Evolutionary conservation across 176 grass and related monocot genomes (phyloP), one percentile per base, ranked within the genome.

Genomic region (Otatea glauca): DNA sequence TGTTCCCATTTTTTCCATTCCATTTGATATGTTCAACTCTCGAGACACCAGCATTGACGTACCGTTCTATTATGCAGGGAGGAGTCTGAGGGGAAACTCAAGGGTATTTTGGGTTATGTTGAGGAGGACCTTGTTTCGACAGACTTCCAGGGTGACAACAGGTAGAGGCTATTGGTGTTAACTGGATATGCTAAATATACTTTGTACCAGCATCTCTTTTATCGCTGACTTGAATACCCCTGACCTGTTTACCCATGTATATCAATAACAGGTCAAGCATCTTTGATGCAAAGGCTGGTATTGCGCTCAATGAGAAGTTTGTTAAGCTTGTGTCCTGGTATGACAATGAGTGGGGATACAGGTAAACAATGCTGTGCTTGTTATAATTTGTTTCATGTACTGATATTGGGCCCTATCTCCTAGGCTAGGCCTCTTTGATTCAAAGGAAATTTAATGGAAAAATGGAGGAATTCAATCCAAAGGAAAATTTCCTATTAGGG

Each of bases 111-210:
- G 29, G 95, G 95, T 23, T 98, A 98, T n/a, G 89, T 88, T 2
- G 95, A 98, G 1, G 95, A 98, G 43, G 95, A 98, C 85, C 90
- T 98, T 72, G 95, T 98, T 71, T 98, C 95, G 78, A 82, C 92
- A 1, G 95, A 98, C 85, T 98, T 98, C 48, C 21, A 94, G 80
- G 95, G 95, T 74, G 95, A 98, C 84, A 93, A 13, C 91, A 98
- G 95, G 95, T 94, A 81, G 29, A 29, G 29, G 29, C 29, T 20
- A 16, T 51, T 88, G 0, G 1, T 1, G 5, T 16, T 59, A 17
- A 29, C 29, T 13, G 59, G 27, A 73, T 74, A n/a, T 67, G 53
- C 44, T 45, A n/a, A 58, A 58, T 58, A 58, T 9, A n/a, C 54
- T 6, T 0, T 9, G 7, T n/a, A n/a, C 20, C 7, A 58, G 20